Percentiles rank a stretch among this genome's conserved stretches.
Evolutionary conservation across 192 early-diverging fungal species (phyloP).

Genomic region (Blastocladiella britannica): DNA sequence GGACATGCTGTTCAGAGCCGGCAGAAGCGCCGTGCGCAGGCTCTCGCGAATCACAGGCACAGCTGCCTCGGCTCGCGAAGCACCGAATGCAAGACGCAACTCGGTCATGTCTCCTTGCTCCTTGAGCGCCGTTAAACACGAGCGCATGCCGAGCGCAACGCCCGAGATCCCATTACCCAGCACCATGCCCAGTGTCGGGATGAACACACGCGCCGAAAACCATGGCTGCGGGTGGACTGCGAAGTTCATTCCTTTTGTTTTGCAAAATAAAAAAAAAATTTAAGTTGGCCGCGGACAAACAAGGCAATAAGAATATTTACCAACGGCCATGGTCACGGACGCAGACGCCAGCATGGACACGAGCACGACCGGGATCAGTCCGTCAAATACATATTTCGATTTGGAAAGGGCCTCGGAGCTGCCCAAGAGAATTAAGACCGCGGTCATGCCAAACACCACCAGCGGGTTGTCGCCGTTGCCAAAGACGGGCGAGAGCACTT

Average conservation of each 20-base stretch:
- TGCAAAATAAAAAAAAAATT: neutral
- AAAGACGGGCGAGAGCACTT: neutral
- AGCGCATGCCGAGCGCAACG: slow-evolving; percentile 38
- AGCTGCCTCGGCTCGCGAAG: slow-evolving; percentile 58
- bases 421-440: neutral
- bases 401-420: neutral
- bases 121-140: slow-evolving; percentile 37
- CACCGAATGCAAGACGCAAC: slow-evolving; percentile 46
- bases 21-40: slow-evolving; percentile 50
- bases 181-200: slow-evolving; percentile 48
- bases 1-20: slow-evolving; percentile 57
- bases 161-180: slow-evolving; percentile 60
- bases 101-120: slow-evolving; percentile 26
- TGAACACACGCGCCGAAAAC: neutral
- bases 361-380: neutral
- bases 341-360: neutral
- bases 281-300: neutral
- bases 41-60: slow-evolving; percentile 51
- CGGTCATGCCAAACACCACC: neutral
- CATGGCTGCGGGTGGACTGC: neutral
- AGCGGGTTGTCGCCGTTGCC: neutral
- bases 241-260: neutral
- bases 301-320: neutral
- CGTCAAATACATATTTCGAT: neutral
- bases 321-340: neutral